phyloP scores from a whole-genome alignment of 202 grass and related monocot genomes.

The Digitaria exilis region DNA sequence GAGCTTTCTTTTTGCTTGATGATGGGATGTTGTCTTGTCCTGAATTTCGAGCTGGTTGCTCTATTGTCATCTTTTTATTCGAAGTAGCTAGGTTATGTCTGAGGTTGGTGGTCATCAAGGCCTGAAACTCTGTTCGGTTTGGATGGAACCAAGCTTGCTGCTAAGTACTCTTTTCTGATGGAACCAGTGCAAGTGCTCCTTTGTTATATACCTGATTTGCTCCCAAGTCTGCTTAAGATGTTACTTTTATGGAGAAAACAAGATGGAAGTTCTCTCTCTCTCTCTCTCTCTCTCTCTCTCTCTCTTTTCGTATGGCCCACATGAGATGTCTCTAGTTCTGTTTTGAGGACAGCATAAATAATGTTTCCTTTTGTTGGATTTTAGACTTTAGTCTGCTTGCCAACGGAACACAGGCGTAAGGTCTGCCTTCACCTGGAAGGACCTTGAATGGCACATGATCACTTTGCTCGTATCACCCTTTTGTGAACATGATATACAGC shows the following conservation, averaged over 20 bases:
- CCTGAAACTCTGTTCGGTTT: slow-evolving; percentile 16
- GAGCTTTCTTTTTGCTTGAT: neutral
- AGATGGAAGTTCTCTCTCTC: neutral
- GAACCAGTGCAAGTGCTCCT: neutral
- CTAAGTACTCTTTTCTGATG: too few relatives aligned
- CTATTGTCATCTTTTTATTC: slow-evolving; percentile 1
- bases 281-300: neutral
- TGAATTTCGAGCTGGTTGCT: neutral
- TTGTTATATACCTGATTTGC: neutral
- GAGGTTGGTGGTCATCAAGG: slow-evolving; percentile 5
- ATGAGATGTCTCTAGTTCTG: neutral
- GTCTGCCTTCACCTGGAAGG: neutral
- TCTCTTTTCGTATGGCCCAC: neutral
- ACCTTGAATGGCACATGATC: too few relatives aligned
- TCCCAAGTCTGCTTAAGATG: neutral
- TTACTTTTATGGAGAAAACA: neutral
- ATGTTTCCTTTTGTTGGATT: neutral
- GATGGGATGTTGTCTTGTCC: slow-evolving; percentile 3
- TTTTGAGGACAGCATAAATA: neutral
- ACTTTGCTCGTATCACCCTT: neutral
- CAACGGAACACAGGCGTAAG: too few relatives aligned
- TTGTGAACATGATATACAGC: neutral
- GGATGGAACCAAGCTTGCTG: neutral
- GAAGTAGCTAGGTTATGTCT: slow-evolving; percentile 38
- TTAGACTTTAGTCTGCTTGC: neutral